These are phyloP conservation scores for Abelmoschus esculentus DNA, from an alignment of 345 rosid genomes.

Conservation along the genomic window DNA sequence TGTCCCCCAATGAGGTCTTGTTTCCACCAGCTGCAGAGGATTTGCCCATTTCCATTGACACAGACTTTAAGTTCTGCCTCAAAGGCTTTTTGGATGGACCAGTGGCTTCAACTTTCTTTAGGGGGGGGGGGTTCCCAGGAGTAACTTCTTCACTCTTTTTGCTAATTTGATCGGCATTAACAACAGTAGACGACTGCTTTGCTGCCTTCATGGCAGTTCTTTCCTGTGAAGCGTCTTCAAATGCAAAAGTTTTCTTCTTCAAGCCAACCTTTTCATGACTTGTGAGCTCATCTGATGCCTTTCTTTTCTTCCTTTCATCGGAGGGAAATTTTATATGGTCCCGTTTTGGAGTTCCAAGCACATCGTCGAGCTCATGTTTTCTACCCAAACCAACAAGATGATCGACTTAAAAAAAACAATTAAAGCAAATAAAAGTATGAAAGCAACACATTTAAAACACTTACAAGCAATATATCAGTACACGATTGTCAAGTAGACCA, in stretches of 20 bases:
- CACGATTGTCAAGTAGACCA: constrained; percentile 53
- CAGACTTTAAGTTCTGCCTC: constrained; percentile 27
- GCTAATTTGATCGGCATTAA: constrained; percentile 25
- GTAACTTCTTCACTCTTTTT: constrained; percentile 28
- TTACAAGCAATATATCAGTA: constrained; percentile 87
- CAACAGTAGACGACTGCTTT: constrained; percentile 23
- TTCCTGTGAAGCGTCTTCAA: constrained; percentile 22
- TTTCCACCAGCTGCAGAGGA: constrained; percentile 20
- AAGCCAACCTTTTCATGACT: constrained; percentile 24
- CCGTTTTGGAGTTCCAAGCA: constrained; percentile 67
- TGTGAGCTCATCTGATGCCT: constrained; percentile 23
- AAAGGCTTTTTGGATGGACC: constrained; percentile 25
- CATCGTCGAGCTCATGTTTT: constrained; percentile 61
- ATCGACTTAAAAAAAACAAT: constrained; percentile 13
- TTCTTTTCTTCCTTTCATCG: constrained; percentile 27
- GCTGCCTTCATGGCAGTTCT: constrained; percentile 20
- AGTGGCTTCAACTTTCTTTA: constrained; percentile 30
- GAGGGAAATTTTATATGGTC: constrained; percentile 67
- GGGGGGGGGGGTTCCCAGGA: constrained; percentile 22
- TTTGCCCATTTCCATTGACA: constrained; percentile 19
- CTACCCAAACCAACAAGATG: constrained; percentile 30
- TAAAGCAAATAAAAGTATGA: constrained; percentile 4
- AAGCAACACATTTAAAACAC: constrained; percentile 18
- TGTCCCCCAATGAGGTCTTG: constrained; percentile 37
- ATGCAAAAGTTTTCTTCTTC: constrained; percentile 23